A percentile compares a stretch with the other conserved stretches of the same genome.
Evolutionary conservation across 2,329 filamentous ascomycete genomes (phyloP).

Genomic region (Fusarium multiceps): DNA sequence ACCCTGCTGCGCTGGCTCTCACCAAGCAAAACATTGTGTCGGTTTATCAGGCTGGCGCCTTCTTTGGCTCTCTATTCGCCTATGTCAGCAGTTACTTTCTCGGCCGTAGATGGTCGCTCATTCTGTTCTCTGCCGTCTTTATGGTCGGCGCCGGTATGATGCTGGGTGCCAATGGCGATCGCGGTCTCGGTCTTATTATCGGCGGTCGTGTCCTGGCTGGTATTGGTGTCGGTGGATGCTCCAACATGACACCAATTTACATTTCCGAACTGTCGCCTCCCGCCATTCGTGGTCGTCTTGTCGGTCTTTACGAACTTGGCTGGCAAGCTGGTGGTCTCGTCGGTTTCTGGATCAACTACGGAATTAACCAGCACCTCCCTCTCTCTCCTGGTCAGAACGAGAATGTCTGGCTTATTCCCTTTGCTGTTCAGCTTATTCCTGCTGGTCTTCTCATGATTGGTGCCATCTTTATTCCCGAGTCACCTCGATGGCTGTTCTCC

Average conservation of each 20-base stretch:
- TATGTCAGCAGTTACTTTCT: slow-evolving; percentile 74
- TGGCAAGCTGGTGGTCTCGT: slow-evolving; percentile 73
- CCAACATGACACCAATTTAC: slow-evolving; percentile 72
- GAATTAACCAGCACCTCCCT: slow-evolving; percentile 63
- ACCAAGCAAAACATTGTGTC: slow-evolving; percentile 82
- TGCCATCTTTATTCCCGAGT: slow-evolving; percentile 70
- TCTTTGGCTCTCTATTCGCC: slow-evolving; percentile 80
- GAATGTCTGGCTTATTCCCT: slow-evolving; percentile 72
- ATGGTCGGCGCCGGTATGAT: slow-evolving; percentile 77
- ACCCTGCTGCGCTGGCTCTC: slow-evolving; percentile 61
- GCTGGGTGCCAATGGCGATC: slow-evolving; percentile 70
- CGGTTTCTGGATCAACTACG: slow-evolving; percentile 75
- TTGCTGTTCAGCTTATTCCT: slow-evolving; percentile 75
- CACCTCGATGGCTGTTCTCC: slow-evolving; percentile 75
- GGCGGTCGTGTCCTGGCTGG: slow-evolving; percentile 72
- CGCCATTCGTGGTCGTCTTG: slow-evolving; percentile 71
- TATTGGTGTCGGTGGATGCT: slow-evolving; percentile 70
- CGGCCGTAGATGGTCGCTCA: slow-evolving; percentile 73
- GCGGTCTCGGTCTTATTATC: slow-evolving; percentile 73
- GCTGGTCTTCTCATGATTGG: slow-evolving; percentile 71
- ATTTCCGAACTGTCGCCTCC: slow-evolving; percentile 71
- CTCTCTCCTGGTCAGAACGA: slow-evolving; percentile 51
- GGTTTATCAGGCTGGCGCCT: slow-evolving; percentile 84
- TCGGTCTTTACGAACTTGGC: slow-evolving; percentile 74
- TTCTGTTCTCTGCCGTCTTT: slow-evolving; percentile 72